Evolutionary conservation across 1,284 basidiomycete genomes (phyloP), one percentile per base, ranked within the genome.

Genomic region (Cryptococcus neoformans): DNA sequence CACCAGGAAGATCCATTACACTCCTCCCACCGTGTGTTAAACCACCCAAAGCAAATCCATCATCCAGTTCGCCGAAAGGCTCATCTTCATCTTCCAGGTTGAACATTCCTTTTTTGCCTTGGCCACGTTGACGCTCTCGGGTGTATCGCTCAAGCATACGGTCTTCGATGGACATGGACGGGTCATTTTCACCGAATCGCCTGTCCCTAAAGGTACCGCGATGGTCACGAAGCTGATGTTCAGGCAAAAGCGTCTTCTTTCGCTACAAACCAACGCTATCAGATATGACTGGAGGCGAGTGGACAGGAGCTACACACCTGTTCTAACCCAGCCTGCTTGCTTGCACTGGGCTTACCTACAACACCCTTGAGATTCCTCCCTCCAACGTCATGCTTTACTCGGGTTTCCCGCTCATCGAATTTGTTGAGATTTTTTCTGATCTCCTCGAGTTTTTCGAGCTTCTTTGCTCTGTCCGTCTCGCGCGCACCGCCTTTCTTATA

Each of bases 91-190:
- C 79, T 55, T 82, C 92, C 39, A 99, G 81, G 72, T 95, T 95
- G 83, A 96, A 98, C 7, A 85, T 81, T n/a, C 81, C 82, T 49
- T 87, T 86, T 75, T 88, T 92, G 46, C 88, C 87, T 17, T 84
- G 80, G 0, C 74, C 73, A n/a, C 71, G 57, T 66, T 79, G 76
- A 59, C 90, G 81, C 75, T 98, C 95, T 59, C 84, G 84, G 5
- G 93, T 98, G 75, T 97, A 99, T 40, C 96, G 87, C 78, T 97
- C 93, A 35, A 99, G 83, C 87, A 98, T 98, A 63, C 92, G 89
- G 68, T 99, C 95, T 74, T 99, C 96, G 14, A 92, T 81, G 9
- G 88, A 88, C 83, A 99, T 86, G 9, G 85, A 84, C 1, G 93
- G 87, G 67, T 99, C 87, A 67, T 90, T 88, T 83, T 99, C 96